Percentiles rank a stretch among this genome's conserved stretches.
These are phyloP conservation scores for Zygosaccharomyces bailii DNA, from an alignment of 805 yeast genomes.

Conservation along the genomic window DNA sequence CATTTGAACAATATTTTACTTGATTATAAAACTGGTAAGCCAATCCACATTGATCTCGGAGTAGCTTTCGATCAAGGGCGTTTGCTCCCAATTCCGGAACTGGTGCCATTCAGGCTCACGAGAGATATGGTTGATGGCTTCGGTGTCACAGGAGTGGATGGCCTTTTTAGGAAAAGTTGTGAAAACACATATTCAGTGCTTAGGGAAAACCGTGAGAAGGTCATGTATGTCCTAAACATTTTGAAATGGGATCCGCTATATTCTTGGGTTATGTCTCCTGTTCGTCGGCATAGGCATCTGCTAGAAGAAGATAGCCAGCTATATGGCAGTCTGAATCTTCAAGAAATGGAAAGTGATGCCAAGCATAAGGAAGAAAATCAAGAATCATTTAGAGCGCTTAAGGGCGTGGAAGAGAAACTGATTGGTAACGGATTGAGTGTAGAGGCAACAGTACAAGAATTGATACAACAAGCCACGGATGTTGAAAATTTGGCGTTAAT, in stretches of 20 bases:
- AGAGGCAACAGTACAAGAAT: constrained; percentile 80
- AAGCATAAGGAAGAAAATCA: constrained; percentile 42
- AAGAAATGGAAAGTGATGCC: constrained; percentile 11
- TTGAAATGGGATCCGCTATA: constrained; percentile 90
- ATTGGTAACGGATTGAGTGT: constrained; percentile 63
- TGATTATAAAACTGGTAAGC: constrained; percentile 83
- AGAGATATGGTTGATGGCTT: constrained; percentile 89
- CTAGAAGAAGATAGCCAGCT: constrained; percentile 26
- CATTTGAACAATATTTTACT: constrained; percentile 86
- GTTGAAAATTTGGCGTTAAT: constrained; percentile 65
- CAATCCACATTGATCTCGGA: constrained; percentile 93
- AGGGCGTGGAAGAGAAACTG: constrained; percentile 67
- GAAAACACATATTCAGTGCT: constrained; percentile 70
- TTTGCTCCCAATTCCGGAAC: constrained; percentile 79
- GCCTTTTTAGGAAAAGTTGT: constrained; percentile 68
- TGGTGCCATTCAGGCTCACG: constrained; percentile 89
- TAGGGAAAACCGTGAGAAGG: constrained; percentile 60
- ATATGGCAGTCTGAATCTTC: constrained; percentile 11
- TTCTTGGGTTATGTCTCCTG: constrained; percentile 84
- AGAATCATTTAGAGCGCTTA: constrained; percentile 79
- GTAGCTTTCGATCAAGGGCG: constrained; percentile 95
- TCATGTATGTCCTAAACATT: constrained; percentile 79
- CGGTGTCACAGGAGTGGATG: constrained; percentile 83
- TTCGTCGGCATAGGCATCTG: constrained; percentile 47
- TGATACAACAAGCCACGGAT: constrained; percentile 73